Conservation (phyloP, 192 early-diverging fungal species). For the Rhizophagus prolifer region DNA sequence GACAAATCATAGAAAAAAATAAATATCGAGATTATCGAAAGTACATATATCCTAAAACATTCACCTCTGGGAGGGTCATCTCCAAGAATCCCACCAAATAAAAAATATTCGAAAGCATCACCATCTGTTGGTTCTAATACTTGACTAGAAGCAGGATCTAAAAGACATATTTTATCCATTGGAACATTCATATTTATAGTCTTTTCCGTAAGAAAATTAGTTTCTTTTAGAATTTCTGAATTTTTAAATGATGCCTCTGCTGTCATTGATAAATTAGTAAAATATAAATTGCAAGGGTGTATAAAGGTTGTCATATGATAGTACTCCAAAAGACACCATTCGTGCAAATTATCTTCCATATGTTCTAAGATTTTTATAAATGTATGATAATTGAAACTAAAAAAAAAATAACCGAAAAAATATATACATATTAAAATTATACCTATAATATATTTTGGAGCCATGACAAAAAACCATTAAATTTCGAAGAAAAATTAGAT, state of each 20-base stretch:
- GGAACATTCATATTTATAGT: constrained; percentile 48
- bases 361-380: constrained; percentile 6
- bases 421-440: too few relatives aligned
- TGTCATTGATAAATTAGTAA: constrained; percentile 50
- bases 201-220: constrained; percentile 53
- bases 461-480: too few relatives aligned
- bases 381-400: too few relatives aligned
- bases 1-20: neutral
- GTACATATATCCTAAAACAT: neutral
- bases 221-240: constrained; percentile 41
- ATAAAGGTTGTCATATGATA: constrained; percentile 67
- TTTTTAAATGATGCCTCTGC: constrained; percentile 45
- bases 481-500: too few relatives aligned
- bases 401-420: too few relatives aligned
- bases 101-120: constrained; percentile 65
- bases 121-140: constrained; percentile 64
- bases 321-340: constrained; percentile 77
- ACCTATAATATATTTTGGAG: too few relatives aligned
- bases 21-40: neutral
- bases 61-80: constrained; percentile 66
- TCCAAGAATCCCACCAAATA: constrained; percentile 84
- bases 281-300: constrained; percentile 59
- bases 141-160: constrained; percentile 65
- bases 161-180: constrained; percentile 61
- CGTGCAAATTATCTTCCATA: constrained; percentile 47